These are phyloP conservation scores for Suhomyces canberraensis DNA, from an alignment of 805 yeast species.

Conservation along the genomic window DNA sequence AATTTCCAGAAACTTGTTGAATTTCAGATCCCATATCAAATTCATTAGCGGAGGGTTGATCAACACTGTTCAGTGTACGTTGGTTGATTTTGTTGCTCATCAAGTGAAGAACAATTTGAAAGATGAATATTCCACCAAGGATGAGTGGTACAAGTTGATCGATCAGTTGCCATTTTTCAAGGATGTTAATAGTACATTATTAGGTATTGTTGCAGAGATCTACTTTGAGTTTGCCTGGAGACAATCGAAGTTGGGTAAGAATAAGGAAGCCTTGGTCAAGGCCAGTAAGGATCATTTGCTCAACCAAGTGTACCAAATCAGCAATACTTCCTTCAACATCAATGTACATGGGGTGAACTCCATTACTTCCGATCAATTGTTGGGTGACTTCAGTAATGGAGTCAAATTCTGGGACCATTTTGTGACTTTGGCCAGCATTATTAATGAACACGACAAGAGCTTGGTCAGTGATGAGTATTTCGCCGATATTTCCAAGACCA, in stretches of 20 bases:
- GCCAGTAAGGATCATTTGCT: conserved; percentile 31
- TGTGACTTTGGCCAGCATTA: conserved; percentile 22
- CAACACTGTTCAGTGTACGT: conserved; percentile 52
- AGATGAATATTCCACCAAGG: conserved; percentile 34
- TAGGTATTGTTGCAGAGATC: conserved; percentile 58
- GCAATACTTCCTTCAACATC: conserved; percentile 37
- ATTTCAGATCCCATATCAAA: conserved; percentile 63
- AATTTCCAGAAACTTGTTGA: conserved; percentile 60
- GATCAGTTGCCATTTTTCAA: conserved; percentile 58
- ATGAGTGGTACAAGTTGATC: conserved; percentile 59
- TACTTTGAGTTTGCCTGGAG: conserved; percentile 45
- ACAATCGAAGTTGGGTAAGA: conserved; percentile 20
- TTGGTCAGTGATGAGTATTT: conserved; percentile 23
- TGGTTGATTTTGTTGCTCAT: conserved; percentile 48
- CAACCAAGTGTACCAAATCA: conserved; percentile 35
- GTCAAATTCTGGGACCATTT: conserved; percentile 36
- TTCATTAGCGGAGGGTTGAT: conserved; percentile 48
- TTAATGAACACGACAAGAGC: conserved; percentile 24
- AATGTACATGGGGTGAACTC: conserved; percentile 41
- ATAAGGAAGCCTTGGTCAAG: conserved; percentile 25
- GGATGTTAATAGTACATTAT: conserved; percentile 55
- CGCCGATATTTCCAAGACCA: conserved; percentile 24
- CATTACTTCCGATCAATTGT: conserved; percentile 29
- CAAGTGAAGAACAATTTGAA: conserved; percentile 48
- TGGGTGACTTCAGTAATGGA: conserved; percentile 30